These are phyloP conservation scores for Saturnispora dispora DNA, from an alignment of 805 yeast species.

Conservation along the genomic window DNA sequence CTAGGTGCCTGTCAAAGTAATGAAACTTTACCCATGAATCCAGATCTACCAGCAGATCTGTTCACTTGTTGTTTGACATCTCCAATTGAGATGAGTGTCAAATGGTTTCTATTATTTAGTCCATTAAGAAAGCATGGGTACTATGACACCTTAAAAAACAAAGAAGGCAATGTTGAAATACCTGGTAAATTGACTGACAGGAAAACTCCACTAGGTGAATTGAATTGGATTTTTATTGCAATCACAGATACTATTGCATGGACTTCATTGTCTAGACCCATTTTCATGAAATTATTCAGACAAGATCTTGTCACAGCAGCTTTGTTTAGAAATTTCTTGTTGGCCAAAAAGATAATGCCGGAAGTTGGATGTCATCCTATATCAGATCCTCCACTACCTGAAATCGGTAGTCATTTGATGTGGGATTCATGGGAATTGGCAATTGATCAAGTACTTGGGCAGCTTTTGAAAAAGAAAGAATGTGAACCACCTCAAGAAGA, in stretches of 20 bases:
- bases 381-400: conserved; percentile 89
- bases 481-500: conserved; percentile 20
- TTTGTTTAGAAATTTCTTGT: conserved; percentile 78
- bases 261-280: conserved; percentile 80
- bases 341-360: conserved; percentile 92
- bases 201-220: conserved; percentile 90
- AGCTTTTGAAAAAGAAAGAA: conserved; percentile 39
- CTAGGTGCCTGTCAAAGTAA: conserved; percentile 85
- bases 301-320: conserved; percentile 98
- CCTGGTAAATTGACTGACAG: conserved; percentile 91
- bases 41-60: conserved; percentile 90
- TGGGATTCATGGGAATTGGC: conserved; percentile 99
- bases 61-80: conserved; percentile 93
- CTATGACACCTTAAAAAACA: conserved; percentile 38
- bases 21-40: conserved; percentile 85
- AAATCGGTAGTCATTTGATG: conserved; percentile 75
- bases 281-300: conserved; percentile 83
- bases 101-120: conserved; percentile 83
- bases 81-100: conserved; percentile 88
- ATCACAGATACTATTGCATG: conserved; percentile 97
- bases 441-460: conserved; percentile 83
- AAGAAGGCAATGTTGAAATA: conserved; percentile 53
- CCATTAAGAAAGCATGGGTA: conserved; percentile 47
- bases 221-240: conserved; percentile 96
- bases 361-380: conserved; percentile 88